Base-by-base conservation (phyloP, 164 flowering plant species). In the Protea cynaroides region DNA sequence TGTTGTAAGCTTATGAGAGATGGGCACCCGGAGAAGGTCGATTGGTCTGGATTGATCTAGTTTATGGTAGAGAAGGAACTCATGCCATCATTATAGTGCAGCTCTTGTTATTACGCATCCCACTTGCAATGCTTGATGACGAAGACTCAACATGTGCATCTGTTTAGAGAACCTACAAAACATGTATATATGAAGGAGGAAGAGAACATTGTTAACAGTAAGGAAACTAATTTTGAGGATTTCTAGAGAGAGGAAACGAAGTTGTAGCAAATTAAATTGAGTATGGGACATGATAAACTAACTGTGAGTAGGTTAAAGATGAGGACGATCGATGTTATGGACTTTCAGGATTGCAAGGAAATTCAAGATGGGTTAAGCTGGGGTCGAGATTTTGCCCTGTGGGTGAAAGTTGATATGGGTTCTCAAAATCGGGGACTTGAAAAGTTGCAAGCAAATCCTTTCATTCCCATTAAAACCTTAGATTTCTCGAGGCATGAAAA, bases 1-100 rank as follows among this genome's bases (percentile, higher is more conserved):
- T 77, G 78, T 78, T 74, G 51, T 11, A 66, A 66, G 64, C 34
- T 59, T 65, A 80, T 94, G 5, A 84, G 71, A 56, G 88, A 86
- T 40, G 96, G 93, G 59, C 78, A 77, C 37, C 84, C 83, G 0
- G 88, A 88, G 77, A 89, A 76, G 76, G 78, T 94, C 47, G 96
- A 88, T 71, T 89, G 95, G 91, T 83, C 92, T 0, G 66, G 78
- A 0, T 63, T 94, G 81, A 46, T 94, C 8, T 94, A 97, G 99
- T 82, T 66, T 68, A 94, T 94, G 99, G 84, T 89, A 64, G 96
- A 88, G 81, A 88, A 83, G 78, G 99, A 94, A 78, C n/a, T n/a
- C n/a, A 62, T 94, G 29, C 79, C 75, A 23, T 84, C 72, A 19
- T 44, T 51, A 0, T 24, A 71, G 15, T 65, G 77, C 34, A 57